Evolutionary conservation across 768 basidiomycete species (phyloP), one percentile per base, ranked within the genome.

Genomic region (Russula foetens): DNA sequence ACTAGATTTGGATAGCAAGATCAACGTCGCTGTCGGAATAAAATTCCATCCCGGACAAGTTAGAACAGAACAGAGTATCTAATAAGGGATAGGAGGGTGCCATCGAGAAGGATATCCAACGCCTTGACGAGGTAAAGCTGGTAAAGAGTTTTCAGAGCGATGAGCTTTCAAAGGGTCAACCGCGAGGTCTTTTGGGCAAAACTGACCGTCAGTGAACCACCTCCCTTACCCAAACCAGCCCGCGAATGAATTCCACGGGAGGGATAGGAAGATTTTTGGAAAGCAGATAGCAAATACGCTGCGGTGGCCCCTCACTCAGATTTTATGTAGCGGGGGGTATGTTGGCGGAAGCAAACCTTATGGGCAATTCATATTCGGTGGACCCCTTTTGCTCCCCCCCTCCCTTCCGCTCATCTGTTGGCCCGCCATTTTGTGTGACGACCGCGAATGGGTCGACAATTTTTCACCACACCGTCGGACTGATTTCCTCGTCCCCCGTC

Each of bases 291-390:
- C 29, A 24, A 48, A 44, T 26, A 38, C 53, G 46, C 59, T 48
- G 62, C 59, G 59, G 58, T 62, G 63, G 63, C 62, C 66, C 58
- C 64, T 67, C 64, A 67, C 50, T 38, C 49, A 38, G 56, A 63
- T 64, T 67, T 66, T 63, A 63, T 63, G 66, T 56, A 63, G 60
- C 49, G 5, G 9, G 56, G 62, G 15, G 46, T 28, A 52, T 61
- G 60, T 58, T 56, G 67, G 69, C 72, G 72, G 72, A 71, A 71
- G 70, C 72, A 73, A 73, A 72, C 69, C 68, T 71, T 70, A 69
- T 66, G 66, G 49, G 38, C n/a, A 54, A 61, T 57, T 58, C 60
- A 54, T 62, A 58, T 46, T 62, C 46, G 58, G 8, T 21, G 39
- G 58, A 52, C 63, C 59, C 61, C 61, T 62, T 59, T 63, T 65